Conservation (phyloP, 371 early-diverging fungal genomes). For the Zopfochytrium polystomum region DNA sequence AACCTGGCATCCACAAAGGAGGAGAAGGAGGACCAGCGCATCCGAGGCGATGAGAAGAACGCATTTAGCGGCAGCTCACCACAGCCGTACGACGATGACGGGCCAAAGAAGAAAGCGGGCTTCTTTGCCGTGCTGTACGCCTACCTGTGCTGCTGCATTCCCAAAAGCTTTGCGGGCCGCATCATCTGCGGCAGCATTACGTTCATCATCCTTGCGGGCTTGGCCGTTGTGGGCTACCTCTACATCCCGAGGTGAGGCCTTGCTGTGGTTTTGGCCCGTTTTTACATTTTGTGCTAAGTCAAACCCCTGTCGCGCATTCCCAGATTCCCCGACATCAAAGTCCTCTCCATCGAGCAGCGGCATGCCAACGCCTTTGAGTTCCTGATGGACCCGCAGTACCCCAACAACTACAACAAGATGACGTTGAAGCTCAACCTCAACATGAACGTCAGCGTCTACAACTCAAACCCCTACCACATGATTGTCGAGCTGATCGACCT, state of each 20-base stretch:
- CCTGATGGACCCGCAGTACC: not conserved
- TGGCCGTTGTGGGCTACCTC: constrained; percentile 16
- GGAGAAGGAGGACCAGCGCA: too few species aligned
- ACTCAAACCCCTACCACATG: constrained; percentile 14
- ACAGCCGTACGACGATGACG: too few species aligned
- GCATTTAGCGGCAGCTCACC: too few species aligned
- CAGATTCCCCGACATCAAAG: not conserved
- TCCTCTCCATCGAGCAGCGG: not conserved
- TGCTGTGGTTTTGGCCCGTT: too few species aligned
- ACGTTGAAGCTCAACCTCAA: constrained; percentile 7
- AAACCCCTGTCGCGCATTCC: not conserved
- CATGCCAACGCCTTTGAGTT: constrained; percentile 5
- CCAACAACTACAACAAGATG: constrained; percentile 12
- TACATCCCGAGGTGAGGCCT: constrained; percentile 26
- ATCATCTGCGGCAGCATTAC: constrained; percentile 6
- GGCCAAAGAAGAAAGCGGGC: too few species aligned
- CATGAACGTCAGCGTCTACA: constrained; percentile 16
- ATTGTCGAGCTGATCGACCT: constrained; percentile 8
- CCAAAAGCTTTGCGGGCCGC: constrained; percentile 6
- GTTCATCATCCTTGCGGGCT: not conserved
- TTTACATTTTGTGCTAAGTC: not conserved
- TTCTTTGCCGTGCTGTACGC: not conserved
- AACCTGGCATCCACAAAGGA: too few species aligned
- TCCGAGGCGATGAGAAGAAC: too few species aligned
- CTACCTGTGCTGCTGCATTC: constrained; percentile 13